Conservation (phyloP, 352 stramenopile genomes). For the Aphanomyces invadans region DNA sequence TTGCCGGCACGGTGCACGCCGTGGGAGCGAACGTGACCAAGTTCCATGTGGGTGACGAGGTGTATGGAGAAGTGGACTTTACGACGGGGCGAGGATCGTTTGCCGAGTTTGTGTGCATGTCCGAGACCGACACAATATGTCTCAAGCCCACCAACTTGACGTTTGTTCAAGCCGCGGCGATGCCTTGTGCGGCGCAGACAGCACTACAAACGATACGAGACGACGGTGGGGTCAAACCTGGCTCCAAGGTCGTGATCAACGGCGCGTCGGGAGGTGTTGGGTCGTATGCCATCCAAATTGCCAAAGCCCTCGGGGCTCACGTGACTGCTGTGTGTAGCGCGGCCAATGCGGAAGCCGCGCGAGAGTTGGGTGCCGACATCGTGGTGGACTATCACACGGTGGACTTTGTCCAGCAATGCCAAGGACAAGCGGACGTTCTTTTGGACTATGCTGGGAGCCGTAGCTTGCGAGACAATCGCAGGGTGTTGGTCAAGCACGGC, state of each 20-base stretch:
- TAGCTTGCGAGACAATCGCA: neutral
- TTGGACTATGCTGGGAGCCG: neutral
- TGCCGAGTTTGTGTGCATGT: conserved; percentile 30
- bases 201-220: conserved; percentile 35
- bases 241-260: conserved; percentile 39
- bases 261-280: conserved; percentile 36
- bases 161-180: conserved; percentile 36
- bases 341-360: conserved; percentile 34
- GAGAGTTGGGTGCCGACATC: conserved; percentile 33
- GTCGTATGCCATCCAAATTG: conserved; percentile 39
- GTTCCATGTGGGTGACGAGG: conserved; percentile 32
- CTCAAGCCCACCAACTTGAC: conserved; percentile 37
- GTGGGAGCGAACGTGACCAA: conserved; percentile 29
- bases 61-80: conserved; percentile 27
- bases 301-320: conserved; percentile 28
- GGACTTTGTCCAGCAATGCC: conserved; percentile 25
- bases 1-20: conserved; percentile 32
- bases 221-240: conserved; percentile 35
- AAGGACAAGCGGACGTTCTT: neutral
- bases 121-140: conserved; percentile 35
- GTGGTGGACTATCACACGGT: conserved; percentile 40
- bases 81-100: conserved; percentile 26
- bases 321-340: conserved; percentile 37
- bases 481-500: neutral
- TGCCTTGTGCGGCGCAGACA: conserved; percentile 33